These are phyloP conservation scores for Hyaloperonospora arabidopsidis DNA, from an alignment of 352 stramenopile genomes.

Conservation along the genomic window DNA sequence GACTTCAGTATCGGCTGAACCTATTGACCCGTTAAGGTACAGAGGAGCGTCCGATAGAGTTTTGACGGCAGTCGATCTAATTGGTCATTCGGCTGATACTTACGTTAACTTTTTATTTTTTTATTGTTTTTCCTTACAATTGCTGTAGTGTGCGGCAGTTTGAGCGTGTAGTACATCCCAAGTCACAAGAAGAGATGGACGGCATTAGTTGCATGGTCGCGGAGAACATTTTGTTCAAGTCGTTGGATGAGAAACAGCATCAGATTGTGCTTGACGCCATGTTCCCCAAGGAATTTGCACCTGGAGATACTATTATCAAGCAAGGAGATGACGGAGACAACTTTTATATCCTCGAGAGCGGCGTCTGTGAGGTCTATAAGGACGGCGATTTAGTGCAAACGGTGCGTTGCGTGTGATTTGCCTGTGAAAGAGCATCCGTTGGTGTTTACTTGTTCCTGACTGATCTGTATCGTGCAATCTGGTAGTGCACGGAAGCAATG, in stretches of 20 bases:
- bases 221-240: slow-evolving; percentile 88
- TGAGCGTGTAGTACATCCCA: slow-evolving; percentile 75
- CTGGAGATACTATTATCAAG: slow-evolving; percentile 78
- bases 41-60: too few species aligned
- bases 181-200: slow-evolving; percentile 70
- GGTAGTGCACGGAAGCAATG: slow-evolving; percentile 73
- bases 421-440: too few species aligned
- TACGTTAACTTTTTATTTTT: too few species aligned
- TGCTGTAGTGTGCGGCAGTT: slow-evolving; percentile 63
- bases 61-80: too few species aligned
- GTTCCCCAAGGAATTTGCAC: slow-evolving; percentile 79
- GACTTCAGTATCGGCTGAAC: slow-evolving; percentile 84
- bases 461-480: not conserved
- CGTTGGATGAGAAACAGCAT: slow-evolving; percentile 82
- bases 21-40: slow-evolving; percentile 71
- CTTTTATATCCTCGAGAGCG: slow-evolving; percentile 93
- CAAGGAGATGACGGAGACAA: slow-evolving; percentile 89
- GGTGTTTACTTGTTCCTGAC: not conserved
- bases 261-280: slow-evolving; percentile 83
- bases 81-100: too few species aligned
- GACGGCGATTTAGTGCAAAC: slow-evolving; percentile 80
- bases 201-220: slow-evolving; percentile 75
- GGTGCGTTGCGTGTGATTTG: slow-evolving; percentile 25
- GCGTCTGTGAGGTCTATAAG: slow-evolving; percentile 87
- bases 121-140: not conserved